Base-by-base conservation (phyloP, 768 basidiomycete genomes). In the Amanita jacksonii region DNA sequence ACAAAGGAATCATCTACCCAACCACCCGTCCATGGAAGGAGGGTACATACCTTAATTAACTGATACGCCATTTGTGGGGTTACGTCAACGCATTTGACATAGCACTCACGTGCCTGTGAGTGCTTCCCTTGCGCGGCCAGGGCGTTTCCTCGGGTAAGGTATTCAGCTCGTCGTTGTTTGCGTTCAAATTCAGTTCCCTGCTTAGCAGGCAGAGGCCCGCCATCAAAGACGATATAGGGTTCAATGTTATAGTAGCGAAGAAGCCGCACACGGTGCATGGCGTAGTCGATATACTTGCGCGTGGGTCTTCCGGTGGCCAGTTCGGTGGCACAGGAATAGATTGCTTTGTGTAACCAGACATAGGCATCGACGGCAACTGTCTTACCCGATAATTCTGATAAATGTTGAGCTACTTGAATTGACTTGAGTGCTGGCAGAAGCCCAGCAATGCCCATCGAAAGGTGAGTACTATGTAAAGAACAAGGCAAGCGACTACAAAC, bases 41-140 rank as follows among this genome's bases (percentile, higher is more conserved):
- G 31, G 12, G 23, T 19, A 16, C 37, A 32, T 50, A 85, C 94
- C 76, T 99, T 98, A 68, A 98, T 96, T 51, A 97, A 68, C 61
- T 98, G 96, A 59, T 75, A 93, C 2, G 94, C 94, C 90, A 98
- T 93, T 62, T 92, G 83, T 1, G 96, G 93, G 3, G 91, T 94
- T 32, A 99, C 88, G 51, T 99, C 96, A 41, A 97, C 67, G 52
- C 85, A 89, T 62, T 93, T 96, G 54, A 85, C 73, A 56, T 88
- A 98, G 61, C 67, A 77, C 12, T 98, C 92, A 7, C 92, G 72
- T 22, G 96, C 96, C 56, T 91, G 81, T 22, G 66, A 69, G 51
- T 77, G 71, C 57, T 79, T 81, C 13, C 92, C 93, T 58, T 91
- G 84, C 8, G 79, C 74, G 13, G 80, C 67, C 8, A 97, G 66